Evolutionary conservation across 2,329 filamentous ascomycete species (phyloP), one percentile per base, ranked within the genome.

Genomic region (Aspergillus sergii): DNA sequence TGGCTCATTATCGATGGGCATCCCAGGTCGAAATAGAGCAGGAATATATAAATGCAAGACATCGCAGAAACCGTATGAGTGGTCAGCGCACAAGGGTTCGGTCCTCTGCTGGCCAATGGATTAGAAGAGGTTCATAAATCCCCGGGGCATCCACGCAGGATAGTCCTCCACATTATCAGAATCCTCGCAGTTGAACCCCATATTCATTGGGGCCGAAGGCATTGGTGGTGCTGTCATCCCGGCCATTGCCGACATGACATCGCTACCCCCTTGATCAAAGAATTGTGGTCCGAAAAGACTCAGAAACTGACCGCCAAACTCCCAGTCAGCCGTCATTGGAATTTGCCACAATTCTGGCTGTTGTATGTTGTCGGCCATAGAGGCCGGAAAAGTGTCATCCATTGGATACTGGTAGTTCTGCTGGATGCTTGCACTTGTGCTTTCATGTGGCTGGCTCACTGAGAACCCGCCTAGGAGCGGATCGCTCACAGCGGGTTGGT

Each of bases 321-420:
- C 91, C 93, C 93, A 96, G 73, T 97, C 93, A 21, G 96, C 84
- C 9, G 91, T 93, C 86, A 96, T 93, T 0, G 94, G 93, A 83
- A 97, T 88, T 75, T 93, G 90, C 88, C 94, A 98, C 39, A 97
- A 79, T 76, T 97, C 93, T 68, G 73, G 72, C 53, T 74, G 68
- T 19, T 63, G 62, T 55, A 71, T 63, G 32, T 41, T 53, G 23
- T 64, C 60, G 11, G 66, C 56, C 34, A 59, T 36, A 9, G 71
- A 75, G 69, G 69, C 66, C 41, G 70, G 71, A 23, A 70, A 70
- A 51, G 59, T 66, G 41, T 64, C 61, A 21, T 65, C 62, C 19
- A 65, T 34, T 21, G 43, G n/a, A 39, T 58, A 57, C 3, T 58
- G 55, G 48, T 39, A 39, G 32, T 4, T 26, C 36, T 39, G 51